Percentiles rank a stretch among this genome's conserved stretches.
Conservation (phyloP, 257 asterid genomes). For the Solanum bulbocastanum region DNA sequence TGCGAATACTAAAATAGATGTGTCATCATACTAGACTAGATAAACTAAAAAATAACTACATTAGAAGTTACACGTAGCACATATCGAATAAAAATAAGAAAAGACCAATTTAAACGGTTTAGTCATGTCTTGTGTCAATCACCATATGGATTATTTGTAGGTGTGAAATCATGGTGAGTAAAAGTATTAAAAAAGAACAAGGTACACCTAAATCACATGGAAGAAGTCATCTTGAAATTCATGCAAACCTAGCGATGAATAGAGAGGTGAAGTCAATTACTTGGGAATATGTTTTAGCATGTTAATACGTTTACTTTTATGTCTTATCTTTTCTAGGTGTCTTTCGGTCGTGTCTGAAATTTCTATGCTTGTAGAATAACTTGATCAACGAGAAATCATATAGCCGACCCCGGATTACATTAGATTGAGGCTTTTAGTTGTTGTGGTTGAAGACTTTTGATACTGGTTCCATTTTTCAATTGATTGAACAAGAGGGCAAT, state of each 20-base stretch:
- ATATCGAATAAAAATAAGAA: background rate
- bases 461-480: background rate
- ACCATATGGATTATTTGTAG: background rate
- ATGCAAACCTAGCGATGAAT: background rate
- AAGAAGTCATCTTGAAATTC: background rate
- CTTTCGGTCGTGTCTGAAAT: background rate
- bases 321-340: background rate
- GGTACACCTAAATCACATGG: background rate
- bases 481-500: conserved; percentile 1
- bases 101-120: background rate
- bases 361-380: background rate
- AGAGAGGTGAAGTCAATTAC: background rate
- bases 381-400: background rate
- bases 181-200: background rate
- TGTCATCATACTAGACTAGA: background rate
- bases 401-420: background rate
- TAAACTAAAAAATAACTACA: background rate
- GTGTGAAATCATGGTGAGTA: background rate
- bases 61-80: background rate
- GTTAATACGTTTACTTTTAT: background rate
- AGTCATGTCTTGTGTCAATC: background rate
- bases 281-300: background rate
- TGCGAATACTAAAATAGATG: background rate
- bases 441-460: background rate
- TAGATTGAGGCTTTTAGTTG: background rate